Percentiles rank a stretch among this genome's conserved stretches.
Conservation (phyloP, 495 filamentous ascomycete species). For the Annulohypoxylon nitens region DNA sequence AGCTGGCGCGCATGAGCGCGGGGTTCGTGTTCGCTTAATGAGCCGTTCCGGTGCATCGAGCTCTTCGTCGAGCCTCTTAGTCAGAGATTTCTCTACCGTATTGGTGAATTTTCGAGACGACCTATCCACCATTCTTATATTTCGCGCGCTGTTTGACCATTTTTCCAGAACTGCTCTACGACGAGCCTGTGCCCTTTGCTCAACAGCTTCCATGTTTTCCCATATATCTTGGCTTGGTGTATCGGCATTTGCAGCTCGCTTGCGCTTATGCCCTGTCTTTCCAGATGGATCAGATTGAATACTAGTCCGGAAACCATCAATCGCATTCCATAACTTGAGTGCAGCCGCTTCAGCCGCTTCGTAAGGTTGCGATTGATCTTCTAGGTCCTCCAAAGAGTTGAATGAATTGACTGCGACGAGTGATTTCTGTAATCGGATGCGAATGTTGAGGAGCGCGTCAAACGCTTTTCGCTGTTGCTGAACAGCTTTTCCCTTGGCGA, state of each 20-base stretch:
- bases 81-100: slow-evolving; percentile 68
- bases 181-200: slow-evolving; percentile 67
- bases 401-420: slow-evolving; percentile 85
- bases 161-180: slow-evolving; percentile 72
- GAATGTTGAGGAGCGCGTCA: slow-evolving; percentile 85
- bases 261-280: slow-evolving; percentile 67
- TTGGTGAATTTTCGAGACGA: slow-evolving; percentile 47
- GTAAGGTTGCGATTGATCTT: slow-evolving; percentile 63
- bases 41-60: slow-evolving; percentile 76
- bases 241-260: slow-evolving; percentile 65
- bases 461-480: slow-evolving; percentile 86
- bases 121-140: slow-evolving; percentile 52
- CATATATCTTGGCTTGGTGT: slow-evolving; percentile 74
- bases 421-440: slow-evolving; percentile 92
- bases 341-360: slow-evolving; percentile 90
- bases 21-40: slow-evolving; percentile 72
- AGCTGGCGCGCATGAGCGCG: slow-evolving; percentile 78
- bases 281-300: slow-evolving; percentile 55
- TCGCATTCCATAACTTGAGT: slow-evolving; percentile 84
- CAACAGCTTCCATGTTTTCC: slow-evolving; percentile 73
- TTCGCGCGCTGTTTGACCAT: slow-evolving; percentile 73
- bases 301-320: slow-evolving; percentile 77
- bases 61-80: slow-evolving; percentile 79
- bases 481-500: slow-evolving; percentile 86
- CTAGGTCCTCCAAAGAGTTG: slow-evolving; percentile 57